Percentiles rank a stretch among this genome's conserved stretches.
These are phyloP conservation scores for Phytophthora hibernalis DNA, from an alignment of 352 stramenopile genomes.

Conservation along the genomic window DNA sequence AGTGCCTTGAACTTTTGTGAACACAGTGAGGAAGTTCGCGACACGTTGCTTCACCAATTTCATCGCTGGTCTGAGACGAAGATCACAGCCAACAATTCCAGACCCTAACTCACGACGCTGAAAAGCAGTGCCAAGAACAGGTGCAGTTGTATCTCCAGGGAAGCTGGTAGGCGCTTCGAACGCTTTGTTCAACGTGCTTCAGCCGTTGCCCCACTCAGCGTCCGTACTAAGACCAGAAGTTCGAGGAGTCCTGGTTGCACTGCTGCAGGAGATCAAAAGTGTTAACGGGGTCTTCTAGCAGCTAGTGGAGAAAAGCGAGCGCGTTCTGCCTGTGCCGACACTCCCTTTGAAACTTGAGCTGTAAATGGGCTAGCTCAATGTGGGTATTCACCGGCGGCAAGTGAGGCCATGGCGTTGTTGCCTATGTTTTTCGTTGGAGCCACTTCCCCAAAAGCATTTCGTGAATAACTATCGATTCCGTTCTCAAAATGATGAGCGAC, in stretches of 20 bases:
- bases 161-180: slow-evolving; percentile 24
- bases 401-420: slow-evolving; percentile 31
- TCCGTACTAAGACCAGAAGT: slow-evolving; percentile 19
- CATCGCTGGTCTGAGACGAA: slow-evolving; percentile 38
- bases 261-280: slow-evolving; percentile 34
- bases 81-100: slow-evolving; percentile 16
- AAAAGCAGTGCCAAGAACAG: slow-evolving; percentile 31
- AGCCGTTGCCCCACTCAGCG: slow-evolving; percentile 20
- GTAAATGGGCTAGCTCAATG: slow-evolving; percentile 22
- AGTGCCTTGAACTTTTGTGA: slow-evolving; percentile 20
- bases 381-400: slow-evolving; percentile 16
- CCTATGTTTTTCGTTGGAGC: slow-evolving; percentile 16
- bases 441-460: slow-evolving; percentile 16
- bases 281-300: slow-evolving; percentile 30
- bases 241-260: slow-evolving; percentile 19
- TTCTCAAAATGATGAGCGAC: slow-evolving; percentile 16
- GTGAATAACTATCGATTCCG: slow-evolving; percentile 12
- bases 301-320: slow-evolving; percentile 19
- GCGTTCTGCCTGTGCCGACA: slow-evolving; percentile 25
- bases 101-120: slow-evolving; percentile 1
- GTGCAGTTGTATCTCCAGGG: slow-evolving; percentile 32
- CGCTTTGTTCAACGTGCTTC: slow-evolving; percentile 31
- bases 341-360: slow-evolving; percentile 38
- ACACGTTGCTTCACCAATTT: slow-evolving; percentile 36
- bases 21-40: slow-evolving; percentile 28